Evolutionary conservation across 1,139 yeast species (phyloP), one percentile per base, ranked within the genome.

Genomic region (Candida freyschussii): DNA sequence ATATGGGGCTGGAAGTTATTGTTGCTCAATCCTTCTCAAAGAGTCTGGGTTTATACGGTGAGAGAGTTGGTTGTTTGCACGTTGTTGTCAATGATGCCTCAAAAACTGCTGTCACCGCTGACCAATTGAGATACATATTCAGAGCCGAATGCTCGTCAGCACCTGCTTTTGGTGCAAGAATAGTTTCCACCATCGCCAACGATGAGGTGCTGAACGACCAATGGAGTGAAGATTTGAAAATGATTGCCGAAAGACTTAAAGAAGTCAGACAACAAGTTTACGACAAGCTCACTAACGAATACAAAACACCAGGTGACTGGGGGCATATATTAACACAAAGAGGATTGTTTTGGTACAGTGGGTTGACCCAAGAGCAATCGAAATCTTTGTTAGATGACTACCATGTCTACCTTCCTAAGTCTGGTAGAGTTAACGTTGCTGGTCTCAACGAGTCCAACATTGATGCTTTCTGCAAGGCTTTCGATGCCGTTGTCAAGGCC

Each of bases 41-140:
- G 65, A 87, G 86, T 67, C 81, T 87, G 86, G 96, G 96, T 27
- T 72, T 87, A 40, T 87, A 87, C 59, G 96, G 96, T 50, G 96
- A 87, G 67, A 75, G 96, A 61, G 84, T 86, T 31, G 96, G 96
- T 15, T 82, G 91, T 20, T 67, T 87, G 39, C 69, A 72, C 35
- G 65, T 70, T 29, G 55, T 69, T 32, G 62, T 72, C 35, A 64
- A 61, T 45, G 55, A 61, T 7, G 53, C 61, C 25, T 64, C 62
- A 21, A 51, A n/a, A n/a, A 43, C 2, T 5, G 22, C 17, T 9
- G 52, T 68, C 40, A 59, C 68, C 30, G 69, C 66, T 51, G 69
- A 74, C 22, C 75, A 70, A 56, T 63, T 70, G 58, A 69, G 70
- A 60, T 69, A 67, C 47, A 62, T 69, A 52, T 68, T 69, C 46